These are phyloP conservation scores for Strobilomyces echinocephalus DNA, from an alignment of 768 basidiomycete species.

Conservation along the genomic window DNA sequence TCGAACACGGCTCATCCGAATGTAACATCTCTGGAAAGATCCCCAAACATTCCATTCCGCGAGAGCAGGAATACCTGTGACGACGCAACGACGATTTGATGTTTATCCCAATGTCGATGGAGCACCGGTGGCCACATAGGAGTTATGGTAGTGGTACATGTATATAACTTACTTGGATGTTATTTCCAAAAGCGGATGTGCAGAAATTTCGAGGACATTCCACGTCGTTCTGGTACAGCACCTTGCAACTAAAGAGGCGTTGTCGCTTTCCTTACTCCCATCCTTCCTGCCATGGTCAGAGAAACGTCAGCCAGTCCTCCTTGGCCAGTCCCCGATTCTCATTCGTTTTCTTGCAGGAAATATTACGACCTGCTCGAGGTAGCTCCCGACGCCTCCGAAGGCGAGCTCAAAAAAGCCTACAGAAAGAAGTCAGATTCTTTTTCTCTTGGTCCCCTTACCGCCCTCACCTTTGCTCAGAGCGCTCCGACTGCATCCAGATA, in stretches of 20 bases:
- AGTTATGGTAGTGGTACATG: background rate
- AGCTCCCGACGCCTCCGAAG: slow-evolving; percentile 67
- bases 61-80: slow-evolving; percentile 86
- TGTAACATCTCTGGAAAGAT: slow-evolving; percentile 34
- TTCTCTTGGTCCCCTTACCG: background rate
- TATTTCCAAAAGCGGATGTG: slow-evolving; percentile 19
- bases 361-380: slow-evolving; percentile 93
- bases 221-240: slow-evolving; percentile 30
- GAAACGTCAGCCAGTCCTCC: slow-evolving; percentile 46
- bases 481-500: slow-evolving; percentile 83
- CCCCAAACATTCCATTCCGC: slow-evolving; percentile 60
- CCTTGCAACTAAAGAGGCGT: slow-evolving; percentile 23
- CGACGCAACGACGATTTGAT: slow-evolving; percentile 85
- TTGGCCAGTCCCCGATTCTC: background rate
- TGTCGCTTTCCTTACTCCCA: slow-evolving; percentile 13
- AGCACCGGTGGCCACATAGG: background rate
- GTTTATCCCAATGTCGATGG: slow-evolving; percentile 76
- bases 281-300: slow-evolving; percentile 50
- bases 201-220: slow-evolving; percentile 34
- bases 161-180: background rate
- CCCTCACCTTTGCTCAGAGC: slow-evolving; percentile 46
- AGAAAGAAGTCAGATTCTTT: slow-evolving; percentile 68
- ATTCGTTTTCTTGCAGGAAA: slow-evolving; percentile 48
- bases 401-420: slow-evolving; percentile 92
- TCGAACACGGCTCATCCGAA: background rate